A percentile compares a stretch with the other conserved stretches of the same genome.
These are phyloP conservation scores for Colletotrichum sublineola DNA, from an alignment of 2,329 filamentous ascomycete genomes.

Conservation along the genomic window DNA sequence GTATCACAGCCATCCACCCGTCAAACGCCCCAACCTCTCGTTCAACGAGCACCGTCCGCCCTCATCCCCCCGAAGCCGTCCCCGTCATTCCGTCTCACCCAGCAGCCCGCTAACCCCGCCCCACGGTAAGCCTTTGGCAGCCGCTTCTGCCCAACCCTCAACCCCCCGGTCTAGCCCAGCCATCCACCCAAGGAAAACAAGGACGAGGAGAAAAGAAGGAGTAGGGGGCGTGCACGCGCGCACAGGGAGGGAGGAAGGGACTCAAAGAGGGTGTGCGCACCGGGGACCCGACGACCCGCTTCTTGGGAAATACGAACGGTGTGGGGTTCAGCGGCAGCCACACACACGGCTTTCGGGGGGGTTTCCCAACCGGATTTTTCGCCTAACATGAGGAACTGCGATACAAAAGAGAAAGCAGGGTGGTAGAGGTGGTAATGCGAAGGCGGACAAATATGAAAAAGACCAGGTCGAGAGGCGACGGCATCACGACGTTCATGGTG, in stretches of 20 bases:
- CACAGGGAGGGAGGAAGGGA: not conserved
- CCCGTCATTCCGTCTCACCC: not conserved
- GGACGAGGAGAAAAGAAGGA: not conserved
- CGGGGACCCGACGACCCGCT: not conserved
- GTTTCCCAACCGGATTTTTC: not conserved
- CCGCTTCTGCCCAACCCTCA: conserved; percentile 35
- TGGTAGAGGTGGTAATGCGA: not conserved
- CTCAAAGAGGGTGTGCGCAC: not conserved
- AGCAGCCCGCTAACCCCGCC: not conserved
- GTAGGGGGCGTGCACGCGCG: not conserved
- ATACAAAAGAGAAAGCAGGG: too few relatives aligned
- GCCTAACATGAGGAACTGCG: not conserved
- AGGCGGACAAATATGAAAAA: not conserved
- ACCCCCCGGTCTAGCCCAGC: not conserved
- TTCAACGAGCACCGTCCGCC: not conserved
- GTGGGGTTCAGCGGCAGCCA: not conserved
- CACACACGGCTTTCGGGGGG: not conserved
- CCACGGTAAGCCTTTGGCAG: conserved; percentile 26
- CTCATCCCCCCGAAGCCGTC: not conserved
- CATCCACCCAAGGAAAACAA: not conserved
- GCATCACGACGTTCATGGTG: not conserved
- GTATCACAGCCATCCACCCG: not conserved
- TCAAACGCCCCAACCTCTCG: not conserved
- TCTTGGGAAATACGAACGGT: not conserved
- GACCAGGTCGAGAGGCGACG: not conserved